Base-by-base conservation (phyloP, 1,284 basidiomycete species). In the Peniophora sp. region DNA sequence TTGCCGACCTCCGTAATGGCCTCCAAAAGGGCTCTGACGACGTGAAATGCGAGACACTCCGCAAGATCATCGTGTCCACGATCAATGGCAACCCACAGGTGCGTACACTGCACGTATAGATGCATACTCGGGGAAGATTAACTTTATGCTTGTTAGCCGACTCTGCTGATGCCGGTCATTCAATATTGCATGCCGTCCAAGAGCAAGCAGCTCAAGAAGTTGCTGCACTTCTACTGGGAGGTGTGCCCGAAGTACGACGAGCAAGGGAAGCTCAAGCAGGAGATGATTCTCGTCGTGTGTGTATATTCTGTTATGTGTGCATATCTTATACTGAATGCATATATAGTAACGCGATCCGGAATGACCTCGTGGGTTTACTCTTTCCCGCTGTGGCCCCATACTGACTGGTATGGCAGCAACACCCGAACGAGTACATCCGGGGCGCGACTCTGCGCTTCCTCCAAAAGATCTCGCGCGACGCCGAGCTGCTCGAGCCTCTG, bases 221-320 rank as follows among this genome's bases (percentile, higher is more conserved):
- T 98, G 63, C 77, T 98, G 38, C 94, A 98, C 70, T 98, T 98
- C 69, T 99, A 99, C 70, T 99, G 95, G 96, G 97, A 99, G 72
- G 91, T 99, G 27, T 98, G 95, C 70, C 96, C 97, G 23, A 98
- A 99, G 70, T 89, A 97, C 59, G 97, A 99, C 61, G 95, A 98
- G 58, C 85, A 83, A 57, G 97, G 97, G 51, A 98, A 98, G 72
- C 73, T 99, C 61, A 98, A 97, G 79, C 97, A 99, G 71, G 97
- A 99, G 74, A 99, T 99, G 97, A 99, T 99, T 63, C 80, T 99
- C 46, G 96, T 99, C 45, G 95, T 96, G 92, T 95, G 66, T 64
- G 89, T 82, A 2, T 23, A 8, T 34, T 27, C 46, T 50, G 27
- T 41, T 48, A 20, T 46, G 43, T 24, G 46, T 25, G 17, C 41